Conservation (phyloP, 163 green algal genomes). For the Chlamydomonas reinhardtii region DNA sequence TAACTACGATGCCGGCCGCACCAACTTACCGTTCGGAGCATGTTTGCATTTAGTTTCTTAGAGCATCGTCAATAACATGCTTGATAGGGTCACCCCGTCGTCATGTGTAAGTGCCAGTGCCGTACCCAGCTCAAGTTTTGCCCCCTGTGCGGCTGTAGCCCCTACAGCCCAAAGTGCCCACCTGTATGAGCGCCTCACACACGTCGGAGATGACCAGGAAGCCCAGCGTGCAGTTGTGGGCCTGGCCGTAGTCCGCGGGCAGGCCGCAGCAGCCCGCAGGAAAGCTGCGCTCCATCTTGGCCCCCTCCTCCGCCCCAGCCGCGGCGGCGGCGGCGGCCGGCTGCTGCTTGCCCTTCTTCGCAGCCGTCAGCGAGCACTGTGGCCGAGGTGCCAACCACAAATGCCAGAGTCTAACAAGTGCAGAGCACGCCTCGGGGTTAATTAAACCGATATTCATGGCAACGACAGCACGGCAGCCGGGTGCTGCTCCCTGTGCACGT, state of each 20-base stretch:
- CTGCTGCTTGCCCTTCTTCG: no score
- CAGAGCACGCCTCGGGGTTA: neutral
- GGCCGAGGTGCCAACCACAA: no score
- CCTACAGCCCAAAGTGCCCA: no score
- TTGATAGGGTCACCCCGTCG: no score
- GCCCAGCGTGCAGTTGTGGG: conserved; percentile 44
- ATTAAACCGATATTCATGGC: neutral
- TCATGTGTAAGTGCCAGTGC: no score
- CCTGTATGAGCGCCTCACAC: neutral
- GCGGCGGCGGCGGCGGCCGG: no score
- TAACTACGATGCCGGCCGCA: no score
- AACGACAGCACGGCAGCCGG: neutral
- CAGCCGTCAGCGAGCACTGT: neutral
- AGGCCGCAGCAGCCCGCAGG: conserved; percentile 3
- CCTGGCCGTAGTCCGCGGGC: conserved; percentile 11
- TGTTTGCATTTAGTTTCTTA: no score
- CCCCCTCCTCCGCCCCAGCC: neutral
- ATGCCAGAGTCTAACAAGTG: neutral
- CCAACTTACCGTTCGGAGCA: no score
- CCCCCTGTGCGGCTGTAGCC: no score
- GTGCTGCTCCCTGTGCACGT: neutral
- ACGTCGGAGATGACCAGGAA: conserved; percentile 24
- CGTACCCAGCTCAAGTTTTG: no score
- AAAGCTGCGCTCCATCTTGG: neutral
- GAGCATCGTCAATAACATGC: no score